phyloP scores from a whole-genome alignment of 2,329 filamentous ascomycete species.

The Monilinia fructicola region DNA sequence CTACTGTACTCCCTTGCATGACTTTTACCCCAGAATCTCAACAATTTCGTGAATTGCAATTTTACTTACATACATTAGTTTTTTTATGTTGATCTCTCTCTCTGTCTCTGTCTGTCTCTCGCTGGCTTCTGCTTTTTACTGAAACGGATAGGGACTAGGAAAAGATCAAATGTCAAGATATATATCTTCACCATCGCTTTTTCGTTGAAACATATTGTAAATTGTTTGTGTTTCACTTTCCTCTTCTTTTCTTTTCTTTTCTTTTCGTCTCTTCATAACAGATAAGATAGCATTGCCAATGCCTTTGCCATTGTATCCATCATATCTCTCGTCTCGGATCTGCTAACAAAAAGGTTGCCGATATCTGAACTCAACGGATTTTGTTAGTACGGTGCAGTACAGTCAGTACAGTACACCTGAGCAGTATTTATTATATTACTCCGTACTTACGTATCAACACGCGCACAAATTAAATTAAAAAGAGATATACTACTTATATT shows the following conservation, averaged over 20 bases:
- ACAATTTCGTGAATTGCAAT: constrained; percentile 3
- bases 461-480: neutral
- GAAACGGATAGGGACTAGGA: no score
- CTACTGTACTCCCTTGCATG: constrained; percentile 4
- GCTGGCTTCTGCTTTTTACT: no score
- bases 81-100: neutral
- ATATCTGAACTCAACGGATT: constrained; percentile 10
- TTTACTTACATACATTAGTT: neutral
- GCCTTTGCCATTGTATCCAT: neutral
- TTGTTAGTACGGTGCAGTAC: neutral
- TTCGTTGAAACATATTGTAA: no score
- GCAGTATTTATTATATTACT: no score
- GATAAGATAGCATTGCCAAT: neutral
- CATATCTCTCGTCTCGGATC: neutral
- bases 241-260: neutral
- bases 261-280: neutral
- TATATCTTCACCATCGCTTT: no score
- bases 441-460: neutral
- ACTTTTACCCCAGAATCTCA: constrained; percentile 19
- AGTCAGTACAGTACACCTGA: no score
- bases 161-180: no score
- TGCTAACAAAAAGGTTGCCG: neutral
- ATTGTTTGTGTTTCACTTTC: no score
- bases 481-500: neutral
- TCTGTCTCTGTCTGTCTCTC: no score